A percentile compares a stretch with the other conserved stretches of the same genome.
Evolutionary conservation across 495 filamentous ascomycete genomes (phyloP).

Genomic region (Penicillium arizonense): DNA sequence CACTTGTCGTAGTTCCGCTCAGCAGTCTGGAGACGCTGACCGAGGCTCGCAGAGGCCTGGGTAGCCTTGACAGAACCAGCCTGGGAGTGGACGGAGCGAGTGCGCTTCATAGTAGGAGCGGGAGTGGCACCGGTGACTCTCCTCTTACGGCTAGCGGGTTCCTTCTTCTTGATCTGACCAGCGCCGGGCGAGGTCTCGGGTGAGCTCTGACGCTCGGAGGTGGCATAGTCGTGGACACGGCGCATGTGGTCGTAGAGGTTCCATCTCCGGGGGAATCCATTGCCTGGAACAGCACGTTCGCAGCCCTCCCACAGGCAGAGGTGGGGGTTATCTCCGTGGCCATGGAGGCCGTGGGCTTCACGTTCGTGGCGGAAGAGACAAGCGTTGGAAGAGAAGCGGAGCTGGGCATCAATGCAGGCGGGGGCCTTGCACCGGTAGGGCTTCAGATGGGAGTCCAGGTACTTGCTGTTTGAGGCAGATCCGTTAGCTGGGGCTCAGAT

Average conservation of each 20-base stretch:
- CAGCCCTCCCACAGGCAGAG: constrained; percentile 82
- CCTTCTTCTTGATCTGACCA: constrained; percentile 40
- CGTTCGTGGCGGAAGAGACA: constrained; percentile 93
- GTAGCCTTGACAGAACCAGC: constrained; percentile 33
- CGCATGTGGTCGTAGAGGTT: constrained; percentile 95
- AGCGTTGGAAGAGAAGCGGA: constrained; percentile 84
- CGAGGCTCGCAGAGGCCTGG: constrained; percentile 35
- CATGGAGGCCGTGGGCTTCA: constrained; percentile 92
- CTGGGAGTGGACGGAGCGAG: constrained; percentile 44
- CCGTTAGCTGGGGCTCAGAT: constrained; percentile 28
- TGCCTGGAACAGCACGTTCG: constrained; percentile 71
- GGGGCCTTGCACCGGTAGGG: constrained; percentile 87
- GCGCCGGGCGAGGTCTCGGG: constrained; percentile 39
- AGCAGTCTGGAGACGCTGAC: constrained; percentile 44
- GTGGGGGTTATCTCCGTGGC: constrained; percentile 87
- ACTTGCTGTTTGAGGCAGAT: constrained; percentile 63
- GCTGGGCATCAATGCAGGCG: constrained; percentile 68
- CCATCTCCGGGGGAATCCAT: constrained; percentile 91
- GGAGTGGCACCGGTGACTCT: constrained; percentile 37
- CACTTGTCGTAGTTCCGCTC: constrained; percentile 46
- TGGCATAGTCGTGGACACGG: constrained; percentile 80
- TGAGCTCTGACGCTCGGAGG: constrained; percentile 45
- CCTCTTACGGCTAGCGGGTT: constrained; percentile 39
- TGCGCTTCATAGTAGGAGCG: constrained; percentile 46
- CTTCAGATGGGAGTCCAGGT: constrained; percentile 90